Evolutionary conservation across 345 rosid species (phyloP).

Genomic region (Camelina sativa): DNA sequence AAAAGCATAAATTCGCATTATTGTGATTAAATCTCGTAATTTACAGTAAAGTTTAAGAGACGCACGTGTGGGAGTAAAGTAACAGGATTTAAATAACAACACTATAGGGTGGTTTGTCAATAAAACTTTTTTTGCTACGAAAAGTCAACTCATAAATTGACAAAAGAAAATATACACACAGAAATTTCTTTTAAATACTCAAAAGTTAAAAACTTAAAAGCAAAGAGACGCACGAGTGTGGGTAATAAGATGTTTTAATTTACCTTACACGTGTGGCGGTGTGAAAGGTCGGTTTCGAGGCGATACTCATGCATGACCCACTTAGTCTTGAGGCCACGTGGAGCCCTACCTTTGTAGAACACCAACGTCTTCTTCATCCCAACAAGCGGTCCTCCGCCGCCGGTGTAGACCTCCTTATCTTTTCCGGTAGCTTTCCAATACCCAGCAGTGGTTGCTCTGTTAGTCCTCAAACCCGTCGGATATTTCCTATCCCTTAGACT

Average conservation of each 20-base stretch:
- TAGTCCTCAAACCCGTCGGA: conserved; percentile 87
- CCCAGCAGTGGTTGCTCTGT: conserved; percentile 86
- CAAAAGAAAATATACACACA: too few species aligned
- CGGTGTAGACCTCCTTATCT: conserved; percentile 67
- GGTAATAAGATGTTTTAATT: neutral
- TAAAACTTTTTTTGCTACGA: neutral
- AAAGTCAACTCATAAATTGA: conserved; percentile 37
- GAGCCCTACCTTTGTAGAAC: conserved; percentile 87
- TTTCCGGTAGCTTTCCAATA: conserved; percentile 97
- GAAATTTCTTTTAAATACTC: neutral
- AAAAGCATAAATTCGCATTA: neutral
- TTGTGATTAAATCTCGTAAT: neutral
- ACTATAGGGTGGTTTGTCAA: neutral
- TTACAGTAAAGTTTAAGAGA: neutral
- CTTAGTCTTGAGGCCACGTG: conserved; percentile 87
- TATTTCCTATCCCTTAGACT: conserved; percentile 90
- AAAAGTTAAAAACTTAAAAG: neutral
- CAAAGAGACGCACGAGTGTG: conserved; percentile 20
- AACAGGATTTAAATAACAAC: neutral
- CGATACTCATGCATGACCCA: conserved; percentile 99
- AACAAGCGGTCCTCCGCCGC: conserved; percentile 59
- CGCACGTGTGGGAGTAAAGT: conserved; percentile 14
- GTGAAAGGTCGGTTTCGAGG: conserved; percentile 73
- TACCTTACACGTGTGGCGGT: conserved; percentile 88
- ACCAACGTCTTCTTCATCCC: conserved; percentile 92